Evolutionary conservation across 441 rosid genomes (phyloP).

Genomic region (Pelargonium citronellum): DNA sequence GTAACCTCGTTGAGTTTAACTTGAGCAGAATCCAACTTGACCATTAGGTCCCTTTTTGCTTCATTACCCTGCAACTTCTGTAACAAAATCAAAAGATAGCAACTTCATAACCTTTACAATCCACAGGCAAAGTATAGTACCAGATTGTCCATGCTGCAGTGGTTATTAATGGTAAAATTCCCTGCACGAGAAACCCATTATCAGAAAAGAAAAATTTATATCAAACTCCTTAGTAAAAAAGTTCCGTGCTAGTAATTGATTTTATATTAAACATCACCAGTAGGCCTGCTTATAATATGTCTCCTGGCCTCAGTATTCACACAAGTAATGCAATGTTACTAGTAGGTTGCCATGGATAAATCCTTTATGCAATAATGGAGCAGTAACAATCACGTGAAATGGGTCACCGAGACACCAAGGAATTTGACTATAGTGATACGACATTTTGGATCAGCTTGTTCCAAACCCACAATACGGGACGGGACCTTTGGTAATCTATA

Average conservation of each 20-base stretch:
- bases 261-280: no score
- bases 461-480: no score
- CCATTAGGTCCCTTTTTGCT: slow-evolving; percentile 27
- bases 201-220: slow-evolving; percentile 8
- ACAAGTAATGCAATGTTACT: no score
- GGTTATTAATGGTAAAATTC: slow-evolving; percentile 17
- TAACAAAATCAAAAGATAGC: slow-evolving; percentile 10
- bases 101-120: background rate
- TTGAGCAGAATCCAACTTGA: slow-evolving; percentile 40
- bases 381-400: no score
- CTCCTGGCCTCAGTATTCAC: no score
- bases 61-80: slow-evolving; percentile 28
- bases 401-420: no score
- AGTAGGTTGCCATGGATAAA: no score
- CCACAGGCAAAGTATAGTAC: slow-evolving; percentile 23
- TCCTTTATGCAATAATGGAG: no score
- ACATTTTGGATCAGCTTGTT: no score
- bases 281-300: no score
- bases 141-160: slow-evolving; percentile 14
- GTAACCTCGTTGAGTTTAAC: slow-evolving; percentile 44
- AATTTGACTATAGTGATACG: no score
- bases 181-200: slow-evolving; percentile 24
- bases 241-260: background rate
- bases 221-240: background rate
- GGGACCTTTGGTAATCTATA: no score